A percentile compares a stretch with the other conserved stretches of the same genome.
These are phyloP conservation scores for Sporothrix euskadiensis DNA, from an alignment of 2,329 filamentous ascomycete species.

Conservation along the genomic window DNA sequence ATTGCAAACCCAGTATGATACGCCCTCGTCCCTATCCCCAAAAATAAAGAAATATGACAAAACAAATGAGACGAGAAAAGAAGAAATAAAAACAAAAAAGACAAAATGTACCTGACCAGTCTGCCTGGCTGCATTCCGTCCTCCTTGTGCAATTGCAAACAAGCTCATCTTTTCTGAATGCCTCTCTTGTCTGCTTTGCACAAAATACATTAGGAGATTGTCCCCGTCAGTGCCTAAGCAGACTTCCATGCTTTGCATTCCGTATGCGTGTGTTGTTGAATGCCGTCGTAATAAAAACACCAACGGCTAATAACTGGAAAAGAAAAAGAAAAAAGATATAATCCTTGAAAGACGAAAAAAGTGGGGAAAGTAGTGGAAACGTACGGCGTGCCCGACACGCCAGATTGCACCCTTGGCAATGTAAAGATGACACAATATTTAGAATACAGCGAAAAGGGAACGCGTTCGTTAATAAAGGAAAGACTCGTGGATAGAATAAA, in stretches of 20 bases:
- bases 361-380: not conserved
- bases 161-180: not conserved
- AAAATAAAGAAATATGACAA: constrained; percentile 1
- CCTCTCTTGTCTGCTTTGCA: not conserved
- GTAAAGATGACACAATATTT: not conserved
- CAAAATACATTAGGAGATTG: not conserved
- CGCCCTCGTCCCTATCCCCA: not conserved
- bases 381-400: constrained; percentile 12
- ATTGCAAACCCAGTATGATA: constrained; percentile 4
- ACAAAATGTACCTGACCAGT: not conserved
- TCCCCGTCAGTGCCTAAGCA: not conserved
- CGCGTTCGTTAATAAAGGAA: not conserved
- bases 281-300: constrained; percentile 11
- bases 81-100: not conserved
- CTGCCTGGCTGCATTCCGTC: not conserved
- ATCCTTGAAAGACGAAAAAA: not conserved
- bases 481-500: not conserved
- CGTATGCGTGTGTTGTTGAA: constrained; percentile 3
- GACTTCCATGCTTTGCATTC: not conserved
- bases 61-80: constrained; percentile 10
- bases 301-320: not conserved
- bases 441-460: constrained; percentile 8
- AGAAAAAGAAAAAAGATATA: not conserved
- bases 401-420: not conserved
- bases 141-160: not conserved